Conservation (phyloP, 2,329 filamentous ascomycete species). For the Cercospora zeae-maydis region DNA sequence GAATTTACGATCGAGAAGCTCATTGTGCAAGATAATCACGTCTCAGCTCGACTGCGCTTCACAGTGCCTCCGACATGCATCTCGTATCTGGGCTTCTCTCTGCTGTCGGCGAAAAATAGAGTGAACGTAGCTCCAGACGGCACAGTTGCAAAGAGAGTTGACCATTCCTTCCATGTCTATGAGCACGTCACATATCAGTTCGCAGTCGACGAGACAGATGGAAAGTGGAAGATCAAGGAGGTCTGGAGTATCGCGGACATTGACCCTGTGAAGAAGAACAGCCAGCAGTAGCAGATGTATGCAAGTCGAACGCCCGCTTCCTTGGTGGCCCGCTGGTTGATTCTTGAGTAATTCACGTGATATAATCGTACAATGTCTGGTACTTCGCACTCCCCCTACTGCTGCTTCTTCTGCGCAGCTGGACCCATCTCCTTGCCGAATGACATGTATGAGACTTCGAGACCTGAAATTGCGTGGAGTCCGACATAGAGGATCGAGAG, state of each 20-base stretch:
- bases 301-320: not conserved
- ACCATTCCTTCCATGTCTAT: constrained; percentile 2
- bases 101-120: not conserved
- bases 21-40: not conserved
- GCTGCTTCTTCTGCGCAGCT: constrained; percentile 78
- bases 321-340: not conserved
- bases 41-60: constrained; percentile 4
- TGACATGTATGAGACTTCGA: constrained; percentile 87
- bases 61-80: not conserved
- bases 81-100: not conserved
- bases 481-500: constrained; percentile 76
- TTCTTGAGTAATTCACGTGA: not conserved
- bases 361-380: not conserved
- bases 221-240: constrained; percentile 9
- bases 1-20: constrained; percentile 5
- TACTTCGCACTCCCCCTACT: constrained; percentile 39
- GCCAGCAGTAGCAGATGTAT: not conserved
- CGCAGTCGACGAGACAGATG: constrained; percentile 1
- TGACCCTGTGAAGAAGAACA: not conserved
- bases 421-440: constrained; percentile 96
- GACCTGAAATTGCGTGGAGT: constrained; percentile 68
- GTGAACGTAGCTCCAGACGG: not conserved
- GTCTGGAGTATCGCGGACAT: constrained; percentile 10
- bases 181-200: constrained; percentile 12
- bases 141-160: not conserved